These are phyloP conservation scores for Cutaneotrichosporon sp. DNA, from an alignment of 1,284 basidiomycete species.

Conservation along the genomic window DNA sequence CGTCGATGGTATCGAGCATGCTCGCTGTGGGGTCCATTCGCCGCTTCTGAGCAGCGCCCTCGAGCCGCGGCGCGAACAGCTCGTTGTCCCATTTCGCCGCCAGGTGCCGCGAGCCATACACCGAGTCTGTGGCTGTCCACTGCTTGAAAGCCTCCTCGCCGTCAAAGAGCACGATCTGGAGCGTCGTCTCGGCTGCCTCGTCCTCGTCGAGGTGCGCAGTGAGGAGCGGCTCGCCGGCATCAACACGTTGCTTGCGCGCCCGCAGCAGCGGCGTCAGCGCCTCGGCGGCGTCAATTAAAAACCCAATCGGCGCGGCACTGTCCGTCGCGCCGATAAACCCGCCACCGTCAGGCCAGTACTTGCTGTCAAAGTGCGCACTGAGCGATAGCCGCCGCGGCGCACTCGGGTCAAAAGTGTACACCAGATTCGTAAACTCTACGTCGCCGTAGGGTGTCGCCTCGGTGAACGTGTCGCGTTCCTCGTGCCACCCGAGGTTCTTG, in stretches of 20 bases:
- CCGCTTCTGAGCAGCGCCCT: conserved; percentile 44
- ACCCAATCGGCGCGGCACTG: conserved; percentile 90
- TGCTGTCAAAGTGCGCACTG: conserved; percentile 93
- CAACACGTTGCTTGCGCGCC: conserved; percentile 56
- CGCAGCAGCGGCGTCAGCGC: conserved; percentile 67
- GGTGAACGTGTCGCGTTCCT: conserved; percentile 64
- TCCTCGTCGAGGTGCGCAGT: conserved; percentile 57
- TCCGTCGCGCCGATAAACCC: conserved; percentile 95
- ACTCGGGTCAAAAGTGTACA: conserved; percentile 87
- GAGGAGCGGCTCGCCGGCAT: conserved; percentile 44
- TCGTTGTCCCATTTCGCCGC: conserved; percentile 72
- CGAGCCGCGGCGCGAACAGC: conserved; percentile 55
- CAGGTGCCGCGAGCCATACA: conserved; percentile 89
- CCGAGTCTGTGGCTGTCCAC: conserved; percentile 86
- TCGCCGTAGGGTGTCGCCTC: conserved; percentile 76
- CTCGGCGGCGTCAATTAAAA: conserved; percentile 85
- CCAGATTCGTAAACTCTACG: conserved; percentile 80
- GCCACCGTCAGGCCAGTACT: conserved; percentile 61
- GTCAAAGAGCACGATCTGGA: conserved; percentile 96
- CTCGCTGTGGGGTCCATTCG: conserved; percentile 57
- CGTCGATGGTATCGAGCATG: conserved; percentile 73
- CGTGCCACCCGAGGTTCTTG: conserved; percentile 69
- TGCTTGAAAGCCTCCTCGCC: conserved; percentile 92
- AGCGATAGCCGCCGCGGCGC: conserved; percentile 78
- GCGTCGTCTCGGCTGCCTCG: conserved; percentile 70